Evolutionary conservation across 2,329 filamentous ascomycete species (phyloP).

Genomic region (Bipolaris victoriae): DNA sequence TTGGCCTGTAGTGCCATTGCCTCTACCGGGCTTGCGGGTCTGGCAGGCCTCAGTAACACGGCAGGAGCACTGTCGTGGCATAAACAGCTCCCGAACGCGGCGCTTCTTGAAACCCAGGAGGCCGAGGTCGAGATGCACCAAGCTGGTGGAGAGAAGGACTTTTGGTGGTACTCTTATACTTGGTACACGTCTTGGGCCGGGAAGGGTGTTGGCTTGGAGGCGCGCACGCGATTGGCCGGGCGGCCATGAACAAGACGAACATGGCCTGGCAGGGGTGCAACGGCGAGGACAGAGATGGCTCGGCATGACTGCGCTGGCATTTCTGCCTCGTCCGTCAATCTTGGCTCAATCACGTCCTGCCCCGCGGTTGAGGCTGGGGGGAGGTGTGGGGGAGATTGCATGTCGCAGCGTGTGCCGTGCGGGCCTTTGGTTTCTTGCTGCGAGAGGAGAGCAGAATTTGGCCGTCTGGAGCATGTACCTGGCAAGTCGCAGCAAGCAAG

Average conservation of each 20-base stretch:
- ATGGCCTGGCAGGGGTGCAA: not conserved
- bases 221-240: not conserved
- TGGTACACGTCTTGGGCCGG: not conserved
- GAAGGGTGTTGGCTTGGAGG: not conserved
- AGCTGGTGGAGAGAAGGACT: conserved; percentile 10
- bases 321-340: not conserved
- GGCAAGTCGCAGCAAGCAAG: too few species aligned
- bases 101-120: conserved; percentile 19
- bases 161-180: conserved; percentile 13
- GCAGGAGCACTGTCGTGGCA: conserved; percentile 18
- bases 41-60: conserved; percentile 17
- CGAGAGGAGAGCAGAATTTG: conserved; percentile 6
- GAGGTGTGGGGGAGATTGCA: conserved; percentile 8
- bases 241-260: not conserved
- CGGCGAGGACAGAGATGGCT: not conserved
- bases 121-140: conserved; percentile 20
- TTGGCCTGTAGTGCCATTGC: conserved; percentile 27
- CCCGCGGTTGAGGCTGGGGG: not conserved
- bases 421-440: conserved; percentile 1
- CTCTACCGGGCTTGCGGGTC: conserved; percentile 19
- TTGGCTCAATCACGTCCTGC: conserved; percentile 15
- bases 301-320: conserved; percentile 3
- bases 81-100: conserved; percentile 22
- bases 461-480: conserved; percentile 9
- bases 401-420: conserved; percentile 10